Percentiles rank a stretch among this genome's conserved stretches.
phyloP scores from a whole-genome alignment of 768 basidiomycete genomes.

The Cubamyces lactineus region DNA sequence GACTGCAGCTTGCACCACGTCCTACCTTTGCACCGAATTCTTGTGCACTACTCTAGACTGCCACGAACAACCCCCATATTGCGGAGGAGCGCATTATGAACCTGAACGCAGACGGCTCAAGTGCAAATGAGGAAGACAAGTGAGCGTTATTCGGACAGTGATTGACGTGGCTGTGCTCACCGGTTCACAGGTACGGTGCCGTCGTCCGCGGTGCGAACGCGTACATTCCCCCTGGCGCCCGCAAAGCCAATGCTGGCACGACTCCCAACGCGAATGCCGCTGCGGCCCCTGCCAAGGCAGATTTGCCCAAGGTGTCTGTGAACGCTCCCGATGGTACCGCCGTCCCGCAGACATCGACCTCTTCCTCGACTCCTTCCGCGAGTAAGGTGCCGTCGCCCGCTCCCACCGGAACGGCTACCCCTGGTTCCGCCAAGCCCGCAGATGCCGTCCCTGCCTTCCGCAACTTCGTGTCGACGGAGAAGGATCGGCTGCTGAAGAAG shows the following conservation, averaged over 20 bases:
- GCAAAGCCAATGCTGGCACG: conserved; percentile 45
- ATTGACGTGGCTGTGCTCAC: conserved; percentile 31
- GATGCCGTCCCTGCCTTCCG: conserved; percentile 86
- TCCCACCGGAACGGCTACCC: conserved; percentile 11
- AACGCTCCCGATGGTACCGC: conserved; percentile 77
- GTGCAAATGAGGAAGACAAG: conserved; percentile 95
- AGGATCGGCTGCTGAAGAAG: conserved; percentile 88
- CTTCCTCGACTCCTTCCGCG: conserved; percentile 56
- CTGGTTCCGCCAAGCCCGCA: conserved; percentile 40
- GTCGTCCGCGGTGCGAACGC: conserved; percentile 88
- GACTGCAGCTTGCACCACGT: background rate
- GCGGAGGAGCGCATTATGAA: conserved; percentile 82
- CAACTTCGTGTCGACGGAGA: conserved; percentile 91
- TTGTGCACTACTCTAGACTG: conserved; percentile 42
- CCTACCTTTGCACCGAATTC: too few species aligned
- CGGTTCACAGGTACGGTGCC: conserved; percentile 75
- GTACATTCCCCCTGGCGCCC: conserved; percentile 92
- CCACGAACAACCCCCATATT: conserved; percentile 79
- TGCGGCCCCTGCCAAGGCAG: conserved; percentile 41
- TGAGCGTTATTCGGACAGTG: conserved; percentile 42
- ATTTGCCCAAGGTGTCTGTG: conserved; percentile 73
- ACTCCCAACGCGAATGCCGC: conserved; percentile 30
- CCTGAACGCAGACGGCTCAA: conserved; percentile 65
- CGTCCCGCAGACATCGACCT: conserved; percentile 56
- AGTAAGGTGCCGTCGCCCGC: conserved; percentile 52